Evolutionary conservation across 2,329 filamentous ascomycete species (phyloP), one percentile per base, ranked within the genome.

Genomic region (Verruconis gallopava): DNA sequence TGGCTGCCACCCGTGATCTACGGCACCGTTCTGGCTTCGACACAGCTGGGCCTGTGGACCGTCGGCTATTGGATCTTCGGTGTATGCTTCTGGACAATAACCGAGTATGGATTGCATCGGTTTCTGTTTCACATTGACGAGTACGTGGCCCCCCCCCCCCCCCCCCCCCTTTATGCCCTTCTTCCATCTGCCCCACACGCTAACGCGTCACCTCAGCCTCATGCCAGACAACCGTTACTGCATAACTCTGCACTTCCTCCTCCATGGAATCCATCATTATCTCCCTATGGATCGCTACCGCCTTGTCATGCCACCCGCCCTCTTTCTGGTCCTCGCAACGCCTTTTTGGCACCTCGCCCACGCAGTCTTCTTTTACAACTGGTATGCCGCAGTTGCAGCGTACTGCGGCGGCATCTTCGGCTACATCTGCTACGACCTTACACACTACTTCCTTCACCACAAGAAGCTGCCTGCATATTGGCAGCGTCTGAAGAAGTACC

Each of bases 201-300:
- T 47, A 40, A 40, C 21, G 43, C 25, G n/a, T 9, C 9, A 34
- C 13, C 42, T 17, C 48, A 93, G 85, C 37, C 85, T 78, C 56
- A 79, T 98, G 9, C 91, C 91, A 1, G 85, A 98, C 59, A 93
- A 96, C 60, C 75, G 85, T 43, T 79, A 84, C n/a, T 81, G 75
- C 49, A 69, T 98, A 45, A 93, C 85, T 0, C 52, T 81, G 15
- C 91, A 98, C 60, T 98, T 98, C 65, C 66, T 95, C 32, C 81
- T 98, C 19, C 91, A 98, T 54, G 91, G 91, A 48, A 85, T 98
- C 48, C 91, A 98, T 58, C 91, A 98, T 63, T 98, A 96, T 63
- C 74, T 98, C 3, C 91, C 91, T n/a, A 96, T 98, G 91, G 91
- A 98, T 66, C 89, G 81, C 57, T 89, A 94, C 54, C 80, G 91